Evolutionary conservation across 2,329 filamentous ascomycete genomes (phyloP), one percentile per base, ranked within the genome.

Genomic region (Curvularia verruculosa): DNA sequence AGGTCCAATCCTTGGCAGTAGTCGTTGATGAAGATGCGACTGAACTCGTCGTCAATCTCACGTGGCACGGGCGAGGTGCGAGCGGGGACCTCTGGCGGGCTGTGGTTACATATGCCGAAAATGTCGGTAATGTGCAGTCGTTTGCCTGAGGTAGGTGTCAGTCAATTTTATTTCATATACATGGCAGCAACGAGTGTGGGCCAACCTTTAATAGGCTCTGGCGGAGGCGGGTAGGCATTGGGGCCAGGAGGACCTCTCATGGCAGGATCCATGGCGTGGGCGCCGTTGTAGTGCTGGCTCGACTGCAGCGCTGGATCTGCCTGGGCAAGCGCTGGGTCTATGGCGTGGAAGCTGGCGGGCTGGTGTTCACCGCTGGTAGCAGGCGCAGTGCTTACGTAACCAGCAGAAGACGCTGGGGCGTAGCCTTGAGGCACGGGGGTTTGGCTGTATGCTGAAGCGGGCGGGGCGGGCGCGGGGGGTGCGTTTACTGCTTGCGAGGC

Each of bases 321-420:
- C 54, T 73, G 81, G 60, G 87, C 67, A 60, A 91, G 79, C 18
- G 87, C 83, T 62, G 88, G 87, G 73, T 92, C 89, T 68, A 90
- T 85, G 58, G 87, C 80, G 65, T 87, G 74, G 68, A 75, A 76
- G 53, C 65, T 87, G 51, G 89, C 85, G 84, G 81, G 63, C 60
- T 65, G 66, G 56, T 67, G 57, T 68, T 70, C 18, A 76, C 73
- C 76, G 23, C 68, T 72, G 3, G 74, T 65, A 5, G 75, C 63
- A 56, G 74, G 63, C 12, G 67, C 66, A 36, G 71, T 68, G 31
- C 73, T 74, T 24, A 72, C 68, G 67, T 77, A 77, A 39, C 72
- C 68, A 43, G 75, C 64, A 71, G 81, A 78, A 65, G 82, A 76
- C 45, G 79, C 75, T 23, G 78, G 77, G 40, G 76, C 73, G 68